Base-by-base conservation (phyloP, 345 rosid genomes). In the Pistacia atlantica region DNA sequence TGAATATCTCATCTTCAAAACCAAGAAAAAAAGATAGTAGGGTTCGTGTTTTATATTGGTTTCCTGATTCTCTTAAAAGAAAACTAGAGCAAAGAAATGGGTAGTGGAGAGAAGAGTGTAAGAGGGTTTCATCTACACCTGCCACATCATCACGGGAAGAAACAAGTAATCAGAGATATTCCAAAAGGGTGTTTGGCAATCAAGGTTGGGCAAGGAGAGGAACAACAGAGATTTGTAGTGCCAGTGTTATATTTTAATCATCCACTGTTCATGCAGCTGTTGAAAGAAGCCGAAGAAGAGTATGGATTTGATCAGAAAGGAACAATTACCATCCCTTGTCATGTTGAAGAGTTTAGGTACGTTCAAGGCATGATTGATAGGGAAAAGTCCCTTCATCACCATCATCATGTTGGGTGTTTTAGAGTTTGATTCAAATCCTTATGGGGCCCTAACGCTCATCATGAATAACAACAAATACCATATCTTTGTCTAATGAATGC, bases 251-350 rank as follows among this genome's bases (percentile, higher is more conserved):
- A 87, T 70, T 87, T 89, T 54, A 87, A 89, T 63, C 92, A 89
- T 61, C 92, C 92, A 17, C 75, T 89, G 82, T 89, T 89, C 82
- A 80, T 87, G 80, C 88, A 86, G 78, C 90, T 89, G 14, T 69
- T 89, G 79, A 89, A 85, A 66, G 88, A 84, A 64, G 90, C 92
- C 1, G 92, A 89, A 69, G 86, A 87, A 20, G 92, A 87, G 63
- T 89, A 85, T 59, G 92, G 93, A 38, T 89, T 87, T n/a, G 91
- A 89, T 65, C 93, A 89, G 73, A 87, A 89, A 75, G 91, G 93
- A 2, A 81, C 88, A 25, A 87, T 89, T 69, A 83, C 90, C 20
- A 89, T 89, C 69, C 93, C 89, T 68, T 87, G 92, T 16, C 85
- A 86, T 11, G 89, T 89, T 2, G 81, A 83, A 54, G 87, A 87